These are phyloP conservation scores for Phytophthora chlamydospora DNA, from an alignment of 352 stramenopile species.

Conservation along the genomic window DNA sequence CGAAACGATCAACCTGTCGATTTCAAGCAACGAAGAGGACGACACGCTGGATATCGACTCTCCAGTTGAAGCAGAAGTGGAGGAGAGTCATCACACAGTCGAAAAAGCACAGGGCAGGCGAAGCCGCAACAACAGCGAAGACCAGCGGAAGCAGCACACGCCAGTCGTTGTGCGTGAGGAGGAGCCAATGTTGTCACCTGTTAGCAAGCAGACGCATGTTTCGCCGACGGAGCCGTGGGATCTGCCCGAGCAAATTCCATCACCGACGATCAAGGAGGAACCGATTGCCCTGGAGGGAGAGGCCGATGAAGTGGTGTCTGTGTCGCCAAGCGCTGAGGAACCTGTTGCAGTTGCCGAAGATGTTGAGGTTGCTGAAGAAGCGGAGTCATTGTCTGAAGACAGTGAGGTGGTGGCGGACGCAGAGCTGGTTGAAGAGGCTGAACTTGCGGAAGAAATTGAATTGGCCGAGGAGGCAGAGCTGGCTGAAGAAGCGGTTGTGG, in stretches of 20 bases:
- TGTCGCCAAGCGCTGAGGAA: slow-evolving; percentile 19
- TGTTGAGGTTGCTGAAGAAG: slow-evolving; percentile 20
- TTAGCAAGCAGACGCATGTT: slow-evolving; percentile 27
- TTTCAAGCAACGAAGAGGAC: slow-evolving; percentile 11
- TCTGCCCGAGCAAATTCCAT: slow-evolving; percentile 36
- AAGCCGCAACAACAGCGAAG: slow-evolving; percentile 39
- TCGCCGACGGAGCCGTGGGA: slow-evolving; percentile 44
- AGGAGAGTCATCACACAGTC: slow-evolving; percentile 12
- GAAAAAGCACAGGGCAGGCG: slow-evolving; percentile 16
- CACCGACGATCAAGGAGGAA: slow-evolving; percentile 24
- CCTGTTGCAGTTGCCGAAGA: slow-evolving; percentile 22
- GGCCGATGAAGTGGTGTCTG: slow-evolving; percentile 18
- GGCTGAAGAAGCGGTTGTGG: slow-evolving; percentile 13
- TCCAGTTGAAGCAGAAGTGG: slow-evolving; percentile 14
- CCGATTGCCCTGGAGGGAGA: slow-evolving; percentile 15
- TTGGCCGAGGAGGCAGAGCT: slow-evolving; percentile 7
- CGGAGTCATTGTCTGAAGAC: neutral
- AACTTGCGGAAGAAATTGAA: slow-evolving; percentile 22
- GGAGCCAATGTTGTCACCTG: slow-evolving; percentile 28
- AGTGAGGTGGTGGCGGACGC: slow-evolving; percentile 9
- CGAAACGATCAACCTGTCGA: slow-evolving; percentile 8
- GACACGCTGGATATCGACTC: slow-evolving; percentile 1
- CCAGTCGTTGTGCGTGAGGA: slow-evolving; percentile 23
- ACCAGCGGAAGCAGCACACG: slow-evolving; percentile 19
- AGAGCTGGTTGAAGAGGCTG: slow-evolving; percentile 20